Percentiles rank a stretch among this genome's conserved stretches.
phyloP scores from a whole-genome alignment of 2,329 filamentous ascomycete species.

The Plectosphaerella sp. region DNA sequence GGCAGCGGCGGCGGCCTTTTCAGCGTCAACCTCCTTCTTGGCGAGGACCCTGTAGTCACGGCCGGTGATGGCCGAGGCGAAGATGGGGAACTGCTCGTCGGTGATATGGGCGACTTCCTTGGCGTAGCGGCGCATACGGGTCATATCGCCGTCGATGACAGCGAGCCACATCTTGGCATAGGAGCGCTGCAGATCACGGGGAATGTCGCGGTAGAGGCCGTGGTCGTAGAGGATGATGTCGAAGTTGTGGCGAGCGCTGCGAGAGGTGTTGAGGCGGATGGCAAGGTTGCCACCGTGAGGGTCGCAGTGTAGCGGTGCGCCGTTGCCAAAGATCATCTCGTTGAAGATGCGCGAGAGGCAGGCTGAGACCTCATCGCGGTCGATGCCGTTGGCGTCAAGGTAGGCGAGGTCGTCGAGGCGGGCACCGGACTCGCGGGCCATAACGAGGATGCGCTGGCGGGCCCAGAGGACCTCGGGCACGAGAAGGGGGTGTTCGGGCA shows the following conservation, averaged over 20 bases:
- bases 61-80: slow-evolving; percentile 93
- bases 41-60: slow-evolving; percentile 76
- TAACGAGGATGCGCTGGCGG: slow-evolving; percentile 83
- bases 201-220: slow-evolving; percentile 91
- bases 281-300: slow-evolving; percentile 96
- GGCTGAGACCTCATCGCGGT: slow-evolving; percentile 91
- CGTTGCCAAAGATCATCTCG: slow-evolving; percentile 95
- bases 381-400: slow-evolving; percentile 80
- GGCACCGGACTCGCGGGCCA: slow-evolving; percentile 86
- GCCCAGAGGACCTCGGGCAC: slow-evolving; percentile 90
- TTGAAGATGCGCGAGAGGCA: slow-evolving; percentile 92
- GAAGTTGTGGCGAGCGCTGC: slow-evolving; percentile 67
- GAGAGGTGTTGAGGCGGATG: slow-evolving; percentile 68
- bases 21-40: slow-evolving; percentile 3
- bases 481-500: slow-evolving; percentile 74
- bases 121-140: slow-evolving; percentile 81
- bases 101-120: slow-evolving; percentile 83
- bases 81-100: slow-evolving; percentile 88
- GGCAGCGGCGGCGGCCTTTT: background rate
- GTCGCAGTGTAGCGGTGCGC: slow-evolving; percentile 90
- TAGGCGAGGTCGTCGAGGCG: slow-evolving; percentile 87
- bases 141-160: slow-evolving; percentile 84
- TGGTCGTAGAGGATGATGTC: slow-evolving; percentile 97
- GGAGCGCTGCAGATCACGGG: slow-evolving; percentile 68
- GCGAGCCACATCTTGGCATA: slow-evolving; percentile 98